These are phyloP conservation scores for Backusella tarrabulga DNA, from an alignment of 192 early-diverging fungal genomes.

Conservation along the genomic window DNA sequence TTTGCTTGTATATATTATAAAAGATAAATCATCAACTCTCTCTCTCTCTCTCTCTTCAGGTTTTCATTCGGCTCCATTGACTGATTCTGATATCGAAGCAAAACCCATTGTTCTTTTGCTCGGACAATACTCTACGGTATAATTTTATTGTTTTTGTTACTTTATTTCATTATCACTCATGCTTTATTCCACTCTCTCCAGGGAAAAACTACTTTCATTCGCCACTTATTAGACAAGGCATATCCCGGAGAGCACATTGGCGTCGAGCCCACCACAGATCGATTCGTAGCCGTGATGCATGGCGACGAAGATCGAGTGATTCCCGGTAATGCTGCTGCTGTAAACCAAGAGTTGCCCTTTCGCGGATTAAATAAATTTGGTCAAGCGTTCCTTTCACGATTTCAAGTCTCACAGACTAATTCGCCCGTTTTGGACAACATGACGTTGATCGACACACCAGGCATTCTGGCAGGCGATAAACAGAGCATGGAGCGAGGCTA, in stretches of 20 bases:
- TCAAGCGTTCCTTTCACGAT: conserved; percentile 73
- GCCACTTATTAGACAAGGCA: conserved; percentile 69
- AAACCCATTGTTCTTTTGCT: conserved; percentile 82
- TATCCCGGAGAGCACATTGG: conserved; percentile 81
- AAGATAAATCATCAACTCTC: not conserved
- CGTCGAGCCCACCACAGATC: conserved; percentile 80
- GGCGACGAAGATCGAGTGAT: conserved; percentile 72
- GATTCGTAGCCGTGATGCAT: conserved; percentile 80
- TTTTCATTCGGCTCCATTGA: conserved; percentile 69
- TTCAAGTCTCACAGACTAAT: conserved; percentile 75
- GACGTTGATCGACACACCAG: conserved; percentile 83
- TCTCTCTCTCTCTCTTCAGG: conserved; percentile 3
- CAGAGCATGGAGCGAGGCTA: conserved; percentile 74
- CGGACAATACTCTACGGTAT: conserved; percentile 77
- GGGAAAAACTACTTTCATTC: conserved; percentile 84
- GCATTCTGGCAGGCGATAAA: conserved; percentile 79
- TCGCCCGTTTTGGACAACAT: conserved; percentile 74
- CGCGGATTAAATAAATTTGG: conserved; percentile 72
- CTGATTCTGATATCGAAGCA: conserved; percentile 75
- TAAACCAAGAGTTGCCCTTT: conserved; percentile 74
- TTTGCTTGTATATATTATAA: too few species aligned
- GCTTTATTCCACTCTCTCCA: not conserved
- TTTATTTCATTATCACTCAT: too few species aligned
- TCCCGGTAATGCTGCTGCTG: conserved; percentile 80
- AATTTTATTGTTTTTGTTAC: too few species aligned